Base-by-base conservation (phyloP, 768 basidiomycete species). In the Leccinellum albellum region DNA sequence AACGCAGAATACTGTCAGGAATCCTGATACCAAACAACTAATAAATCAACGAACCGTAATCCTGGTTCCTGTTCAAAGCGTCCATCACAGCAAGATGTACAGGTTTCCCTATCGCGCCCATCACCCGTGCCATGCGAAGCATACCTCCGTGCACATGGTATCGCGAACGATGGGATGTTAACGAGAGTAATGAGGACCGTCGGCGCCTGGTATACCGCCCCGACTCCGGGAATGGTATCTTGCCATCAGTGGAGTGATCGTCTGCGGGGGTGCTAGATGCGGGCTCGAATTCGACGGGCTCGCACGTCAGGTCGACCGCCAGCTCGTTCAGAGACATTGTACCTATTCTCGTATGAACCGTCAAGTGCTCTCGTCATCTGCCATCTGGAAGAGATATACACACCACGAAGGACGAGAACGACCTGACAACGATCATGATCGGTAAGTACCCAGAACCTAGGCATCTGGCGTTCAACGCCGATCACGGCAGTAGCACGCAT, bases 301-400 rank as follows among this genome's bases (percentile, higher is more conserved):
- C 87, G 70, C 91, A 93, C 1, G 90, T 89, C 49, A 93, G 77
- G 72, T 93, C 90, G 10, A 89, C 89, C 15, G 90, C 91, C 5
- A 93, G 82, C 71, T 93, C 91, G 63, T 93, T 93, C 44, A 94
- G 75, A 3, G 87, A 88, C 89, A 92, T 89, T 3, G 91, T 94
- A 13, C 91, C 86, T 84, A 47, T 54, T 53, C 45, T 23, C 55
- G 31, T 32, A 50, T 45, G 2, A 44, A 50, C 50, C 32, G 51
- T 64, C 54, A 58, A 20, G 20, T 35, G 23, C 35, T 50, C 48
- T 32, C 8, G 12, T 59, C 23, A 48, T 21, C 48, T 20, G 37
- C 12, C n/a, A 60, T 13, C 2, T 2, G n/a, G 26, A 20, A 35
- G 35, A 50, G 57, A 55, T 29, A 31, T 45, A 64, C 72, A 29